Evolutionary conservation across 2,329 filamentous ascomycete genomes (phyloP), one percentile per base, ranked within the genome.

Genomic region (Curvularia hawaiiensis): DNA sequence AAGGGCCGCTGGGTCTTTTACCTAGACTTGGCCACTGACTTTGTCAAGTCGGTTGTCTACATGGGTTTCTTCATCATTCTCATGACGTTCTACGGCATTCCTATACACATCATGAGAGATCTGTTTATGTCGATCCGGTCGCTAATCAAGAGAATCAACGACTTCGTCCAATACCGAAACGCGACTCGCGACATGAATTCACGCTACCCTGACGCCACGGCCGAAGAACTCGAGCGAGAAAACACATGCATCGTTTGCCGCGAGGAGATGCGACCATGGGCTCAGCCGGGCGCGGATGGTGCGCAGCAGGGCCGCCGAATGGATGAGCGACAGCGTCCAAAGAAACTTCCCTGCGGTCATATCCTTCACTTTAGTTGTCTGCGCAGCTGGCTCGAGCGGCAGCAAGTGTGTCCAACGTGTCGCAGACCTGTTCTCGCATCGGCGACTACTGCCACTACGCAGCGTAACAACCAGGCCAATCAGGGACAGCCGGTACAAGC

Each of bases 181-280:
- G 95, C 95, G 2, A 92, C 96, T 3, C 85, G 90, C 65, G 92
- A 98, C 73, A 98, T 99, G 92, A 95, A 96, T 71, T 86, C 86
- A 59, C 82, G 86, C 68, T 98, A 97, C 73, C 90, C 91, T 4
- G 95, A 99, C 74, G 95, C 95, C 1, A 97, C 91, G 1, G 83
- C 85, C 2, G 91, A 96, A 64, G 94, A 99, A 64, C 85, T 99
- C 24, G 81, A 83, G 28, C 84, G 90, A 48, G 94, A 97, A 73
- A 92, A 96, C 69, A 96, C 95, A 3, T 99, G 95, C 76, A 99
- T 99, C 67, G 97, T 99, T 54, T 99, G 95, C 76, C 88, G 95
- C 59, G 95, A 99, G 75, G 91, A 96, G 63, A 99, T 99, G 95
- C 86, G 86, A 33, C 87, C 89, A 1, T 97, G 92, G 90, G 81